Evolutionary conservation across 2,329 filamentous ascomycete species (phyloP), one percentile per base, ranked within the genome.

Genomic region (Exophiala dermatitidis): DNA sequence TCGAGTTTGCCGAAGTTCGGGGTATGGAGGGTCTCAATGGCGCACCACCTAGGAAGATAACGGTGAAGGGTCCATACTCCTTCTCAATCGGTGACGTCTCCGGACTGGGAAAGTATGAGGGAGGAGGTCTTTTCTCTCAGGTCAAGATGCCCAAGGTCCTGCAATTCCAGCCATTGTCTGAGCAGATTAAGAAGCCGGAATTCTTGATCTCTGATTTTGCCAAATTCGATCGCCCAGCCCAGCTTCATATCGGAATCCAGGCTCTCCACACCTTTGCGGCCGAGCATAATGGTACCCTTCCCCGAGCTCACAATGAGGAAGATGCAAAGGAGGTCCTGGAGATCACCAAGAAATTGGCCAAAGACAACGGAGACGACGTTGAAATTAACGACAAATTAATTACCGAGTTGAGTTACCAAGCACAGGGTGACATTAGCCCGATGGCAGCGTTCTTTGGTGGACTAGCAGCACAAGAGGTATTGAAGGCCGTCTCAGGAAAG

Each of bases 101-200:
- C 28, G 85, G 82, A 4, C 78, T 96, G 34, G 93, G 93, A 34
- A 79, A 87, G 64, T 98, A 98, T 74, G 76, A 88, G 74, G 81
- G 86, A 48, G 91, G 91, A 44, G 93, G 93, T 56, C 81, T 95
- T 55, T 98, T 87, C 70, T 85, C 88, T 37, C 93, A 98, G 71
- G 93, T 97, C 71, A 98, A 97, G 79, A 96, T 96, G 91, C 93
- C 93, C 47, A 95, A 93, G 74, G 81, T 89, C 50, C 73, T 97
- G 65, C 81, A 93, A 68, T 98, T 97, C 73, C 88, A 95, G 74
- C 77, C 83, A 38, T 81, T 96, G 53, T 83, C 83, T 40, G 74
- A 81, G 48, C 82, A 95, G 56, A 72, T 96, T 52, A 88, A 88
- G 71, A 86, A 89, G 53, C 93, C 93, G 2, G 91, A 96, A 65